Conservation (phyloP, 1,284 basidiomycete genomes). For the Irpex sp. region DNA sequence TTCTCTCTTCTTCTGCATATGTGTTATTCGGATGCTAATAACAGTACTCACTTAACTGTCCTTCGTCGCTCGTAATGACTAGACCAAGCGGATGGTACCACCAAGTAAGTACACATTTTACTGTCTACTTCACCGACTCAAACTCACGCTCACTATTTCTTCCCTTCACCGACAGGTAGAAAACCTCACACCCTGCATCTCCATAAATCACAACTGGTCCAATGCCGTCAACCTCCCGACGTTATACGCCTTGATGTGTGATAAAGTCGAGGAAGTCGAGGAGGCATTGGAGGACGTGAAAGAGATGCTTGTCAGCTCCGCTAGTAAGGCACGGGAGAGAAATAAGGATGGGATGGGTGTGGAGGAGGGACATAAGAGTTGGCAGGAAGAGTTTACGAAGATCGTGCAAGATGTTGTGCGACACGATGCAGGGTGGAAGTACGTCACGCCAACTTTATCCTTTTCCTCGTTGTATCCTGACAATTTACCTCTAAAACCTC, state of each 20-base stretch:
- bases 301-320: constrained; percentile 15
- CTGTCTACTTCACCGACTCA: too few species aligned
- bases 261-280: constrained; percentile 28
- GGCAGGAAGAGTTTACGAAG: constrained; percentile 24
- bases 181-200: constrained; percentile 29
- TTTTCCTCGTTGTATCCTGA: background rate
- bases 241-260: constrained; percentile 29
- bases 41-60: too few species aligned
- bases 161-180: too few species aligned
- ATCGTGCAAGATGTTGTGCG: constrained; percentile 31
- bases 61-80: background rate
- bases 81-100: constrained; percentile 32
- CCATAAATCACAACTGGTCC: constrained; percentile 33
- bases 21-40: too few species aligned
- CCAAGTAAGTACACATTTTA: constrained; percentile 15
- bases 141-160: too few species aligned
- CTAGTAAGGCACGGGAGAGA: background rate
- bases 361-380: background rate
- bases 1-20: background rate
- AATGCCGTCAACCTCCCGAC: constrained; percentile 28
- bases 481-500: background rate
- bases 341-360: background rate
- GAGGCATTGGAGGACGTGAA: constrained; percentile 27
- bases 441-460: constrained; percentile 2
- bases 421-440: constrained; percentile 33